phyloP scores from a whole-genome alignment of 2,329 filamentous ascomycete genomes.

The Apiospora saccharicola region DNA sequence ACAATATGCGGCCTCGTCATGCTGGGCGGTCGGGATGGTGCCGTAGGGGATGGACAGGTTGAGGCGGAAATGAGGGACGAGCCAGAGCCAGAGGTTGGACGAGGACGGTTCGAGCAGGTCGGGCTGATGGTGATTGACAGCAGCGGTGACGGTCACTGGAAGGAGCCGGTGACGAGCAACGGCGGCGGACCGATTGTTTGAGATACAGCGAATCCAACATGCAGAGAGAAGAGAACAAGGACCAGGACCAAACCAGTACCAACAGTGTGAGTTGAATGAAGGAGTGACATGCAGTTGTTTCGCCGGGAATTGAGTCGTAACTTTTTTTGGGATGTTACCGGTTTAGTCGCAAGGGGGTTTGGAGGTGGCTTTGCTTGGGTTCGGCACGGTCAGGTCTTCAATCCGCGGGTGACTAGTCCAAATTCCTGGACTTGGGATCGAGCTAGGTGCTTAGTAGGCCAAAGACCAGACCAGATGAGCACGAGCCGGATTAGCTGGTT shows the following conservation, averaged over 20 bases:
- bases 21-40: slow-evolving; percentile 38
- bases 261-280: neutral
- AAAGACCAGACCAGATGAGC: slow-evolving; percentile 1
- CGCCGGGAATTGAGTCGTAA: slow-evolving; percentile 11
- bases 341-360: slow-evolving; percentile 16
- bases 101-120: neutral
- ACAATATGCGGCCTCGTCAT: slow-evolving; percentile 69
- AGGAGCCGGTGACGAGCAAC: neutral
- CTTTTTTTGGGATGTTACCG: slow-evolving; percentile 1
- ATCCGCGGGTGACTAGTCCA: neutral
- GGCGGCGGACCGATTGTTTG: slow-evolving; percentile 10
- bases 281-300: neutral
- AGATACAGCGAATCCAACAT: slow-evolving; percentile 4
- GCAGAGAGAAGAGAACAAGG: neutral
- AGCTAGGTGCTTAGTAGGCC: neutral
- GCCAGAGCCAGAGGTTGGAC: slow-evolving; percentile 12
- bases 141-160: neutral
- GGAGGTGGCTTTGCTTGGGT: slow-evolving; percentile 18
- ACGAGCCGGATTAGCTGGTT: too few relatives aligned
- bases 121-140: neutral
- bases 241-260: neutral
- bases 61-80: slow-evolving; percentile 14
- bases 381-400: neutral
- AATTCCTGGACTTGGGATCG: slow-evolving; percentile 18
- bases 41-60: neutral